phyloP scores from a whole-genome alignment of 305 asterid species.

The Withania somnifera region DNA sequence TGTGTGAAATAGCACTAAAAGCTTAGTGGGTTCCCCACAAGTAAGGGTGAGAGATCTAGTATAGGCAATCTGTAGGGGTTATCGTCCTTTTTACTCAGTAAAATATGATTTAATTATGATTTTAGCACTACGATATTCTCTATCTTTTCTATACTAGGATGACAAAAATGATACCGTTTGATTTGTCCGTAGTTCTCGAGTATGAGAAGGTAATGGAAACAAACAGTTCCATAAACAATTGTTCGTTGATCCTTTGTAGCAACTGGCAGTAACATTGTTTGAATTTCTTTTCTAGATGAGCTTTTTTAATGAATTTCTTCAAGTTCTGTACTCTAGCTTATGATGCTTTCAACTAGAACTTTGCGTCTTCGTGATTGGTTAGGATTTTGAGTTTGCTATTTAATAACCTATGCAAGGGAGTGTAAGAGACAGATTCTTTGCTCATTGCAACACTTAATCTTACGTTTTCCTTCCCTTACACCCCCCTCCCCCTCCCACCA shows the following conservation, averaged over 20 bases:
- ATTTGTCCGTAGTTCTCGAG: not conserved
- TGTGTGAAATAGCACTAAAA: not conserved
- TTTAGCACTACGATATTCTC: not conserved
- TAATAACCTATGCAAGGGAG: not conserved
- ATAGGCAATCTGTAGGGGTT: not conserved
- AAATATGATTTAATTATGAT: not conserved
- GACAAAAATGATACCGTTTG: not conserved
- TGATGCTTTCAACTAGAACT: not conserved
- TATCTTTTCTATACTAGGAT: not conserved
- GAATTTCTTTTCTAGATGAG: not conserved
- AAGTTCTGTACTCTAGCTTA: not conserved
- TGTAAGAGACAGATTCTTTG: not conserved
- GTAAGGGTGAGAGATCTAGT: not conserved
- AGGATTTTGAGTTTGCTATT: not conserved
- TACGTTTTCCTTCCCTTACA: not conserved
- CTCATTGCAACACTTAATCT: not conserved
- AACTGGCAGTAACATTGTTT: not conserved
- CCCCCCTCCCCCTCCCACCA: not conserved
- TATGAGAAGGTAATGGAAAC: not conserved
- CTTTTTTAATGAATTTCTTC: not conserved
- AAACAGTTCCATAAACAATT: not conserved
- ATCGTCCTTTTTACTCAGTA: not conserved
- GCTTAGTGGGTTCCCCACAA: not conserved
- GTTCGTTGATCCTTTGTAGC: not conserved
- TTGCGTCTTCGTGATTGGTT: not conserved